These are phyloP conservation scores for Trypanosoma caninum DNA, from an alignment of 208 protist genomes.

Conservation along the genomic window DNA sequence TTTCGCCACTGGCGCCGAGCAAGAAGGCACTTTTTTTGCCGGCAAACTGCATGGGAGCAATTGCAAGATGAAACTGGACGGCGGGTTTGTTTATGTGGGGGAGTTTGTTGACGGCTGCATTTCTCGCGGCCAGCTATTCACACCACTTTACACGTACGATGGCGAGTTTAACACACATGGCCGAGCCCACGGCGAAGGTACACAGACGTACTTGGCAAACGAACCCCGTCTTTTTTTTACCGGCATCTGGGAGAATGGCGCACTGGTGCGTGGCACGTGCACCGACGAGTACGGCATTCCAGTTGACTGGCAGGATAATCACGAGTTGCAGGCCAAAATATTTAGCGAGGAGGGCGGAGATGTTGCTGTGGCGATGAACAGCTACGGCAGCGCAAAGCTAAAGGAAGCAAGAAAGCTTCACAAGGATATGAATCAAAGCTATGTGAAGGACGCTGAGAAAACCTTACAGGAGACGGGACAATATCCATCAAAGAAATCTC, in stretches of 20 bases:
- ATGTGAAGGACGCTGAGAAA: slow-evolving; percentile 62
- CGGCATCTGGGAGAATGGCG: slow-evolving; percentile 83
- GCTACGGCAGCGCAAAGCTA: slow-evolving; percentile 69
- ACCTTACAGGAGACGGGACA: slow-evolving; percentile 41
- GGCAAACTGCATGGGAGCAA: slow-evolving; percentile 83
- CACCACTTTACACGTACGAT: slow-evolving; percentile 89
- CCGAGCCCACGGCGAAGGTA: slow-evolving; percentile 80
- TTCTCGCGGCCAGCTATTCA: slow-evolving; percentile 77
- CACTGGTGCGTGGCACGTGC: slow-evolving; percentile 73
- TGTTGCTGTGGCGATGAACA: slow-evolving; percentile 70
- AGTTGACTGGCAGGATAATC: slow-evolving; percentile 90
- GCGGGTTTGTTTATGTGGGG: slow-evolving; percentile 88
- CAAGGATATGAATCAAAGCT: slow-evolving; percentile 71
- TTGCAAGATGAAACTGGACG: slow-evolving; percentile 90
- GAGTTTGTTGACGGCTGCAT: slow-evolving; percentile 85
- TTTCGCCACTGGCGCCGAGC: slow-evolving; percentile 73
- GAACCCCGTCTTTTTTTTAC: slow-evolving; percentile 83
- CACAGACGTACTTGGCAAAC: slow-evolving; percentile 84
- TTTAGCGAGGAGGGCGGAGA: slow-evolving; percentile 58
- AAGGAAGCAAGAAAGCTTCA: slow-evolving; percentile 72
- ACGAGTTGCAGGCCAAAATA: slow-evolving; percentile 65
- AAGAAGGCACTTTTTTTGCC: slow-evolving; percentile 84
- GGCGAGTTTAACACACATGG: slow-evolving; percentile 89
- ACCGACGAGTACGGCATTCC: slow-evolving; percentile 81
- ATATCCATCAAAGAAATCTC: slow-evolving; percentile 72